Conservation (phyloP, 192 early-diverging fungal species). For the Coemansia sp. region DNA sequence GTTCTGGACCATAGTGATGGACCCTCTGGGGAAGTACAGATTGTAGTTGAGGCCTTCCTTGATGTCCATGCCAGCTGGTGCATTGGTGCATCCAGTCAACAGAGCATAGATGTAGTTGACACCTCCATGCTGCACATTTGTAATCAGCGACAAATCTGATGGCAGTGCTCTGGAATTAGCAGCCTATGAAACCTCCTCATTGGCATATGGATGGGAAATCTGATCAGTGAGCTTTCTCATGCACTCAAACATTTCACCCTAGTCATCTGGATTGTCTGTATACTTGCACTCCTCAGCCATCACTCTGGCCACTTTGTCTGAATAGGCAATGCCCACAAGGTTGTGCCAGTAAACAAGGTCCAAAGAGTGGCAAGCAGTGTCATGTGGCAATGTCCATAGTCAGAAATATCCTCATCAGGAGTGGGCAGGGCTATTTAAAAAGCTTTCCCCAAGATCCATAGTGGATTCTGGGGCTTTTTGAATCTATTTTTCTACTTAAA, state of each 20-base stretch:
- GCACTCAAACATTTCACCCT: conserved; percentile 87
- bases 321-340: conserved; percentile 91
- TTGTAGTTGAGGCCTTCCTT: conserved; percentile 98
- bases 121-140: conserved; percentile 92
- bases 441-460: too few species aligned
- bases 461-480: too few species aligned
- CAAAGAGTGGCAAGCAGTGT: conserved; percentile 90
- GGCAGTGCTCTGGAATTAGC: conserved; percentile 95
- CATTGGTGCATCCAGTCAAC: conserved; percentile 91
- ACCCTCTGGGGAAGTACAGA: conserved; percentile 98
- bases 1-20: conserved; percentile 93
- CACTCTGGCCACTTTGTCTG: conserved; percentile 88
- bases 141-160: conserved; percentile 93
- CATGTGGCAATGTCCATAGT: too few species aligned
- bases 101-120: conserved; percentile 94
- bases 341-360: conserved; percentile 93
- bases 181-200: conserved; percentile 95
- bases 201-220: conserved; percentile 88
- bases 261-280: conserved; percentile 89
- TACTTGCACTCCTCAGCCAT: conserved; percentile 93
- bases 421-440: too few species aligned
- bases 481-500: too few species aligned
- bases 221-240: conserved; percentile 94
- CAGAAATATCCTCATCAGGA: too few species aligned
- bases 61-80: conserved; percentile 89